Evolutionary conservation across 2,329 filamentous ascomycete genomes (phyloP).

Genomic region (Periconia sp.): DNA sequence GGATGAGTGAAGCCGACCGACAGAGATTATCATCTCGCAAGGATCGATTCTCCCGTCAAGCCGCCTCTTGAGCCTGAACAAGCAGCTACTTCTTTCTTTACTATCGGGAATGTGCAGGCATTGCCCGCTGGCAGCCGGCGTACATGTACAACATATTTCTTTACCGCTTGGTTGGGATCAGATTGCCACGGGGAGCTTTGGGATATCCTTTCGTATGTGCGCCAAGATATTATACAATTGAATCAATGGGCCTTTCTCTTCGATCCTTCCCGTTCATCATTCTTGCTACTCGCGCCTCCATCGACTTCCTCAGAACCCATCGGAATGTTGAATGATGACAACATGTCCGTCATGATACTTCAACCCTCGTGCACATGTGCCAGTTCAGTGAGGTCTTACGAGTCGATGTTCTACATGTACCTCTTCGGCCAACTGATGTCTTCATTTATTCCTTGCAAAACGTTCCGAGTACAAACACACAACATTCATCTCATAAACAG

Average conservation of each 20-base stretch:
- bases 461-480: too few relatives aligned
- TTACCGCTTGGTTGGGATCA: slow-evolving; percentile 22
- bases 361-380: too few relatives aligned
- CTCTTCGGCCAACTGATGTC: too few relatives aligned
- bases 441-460: too few relatives aligned
- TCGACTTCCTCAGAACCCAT: not conserved
- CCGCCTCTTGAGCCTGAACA: not conserved
- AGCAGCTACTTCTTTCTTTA: not conserved
- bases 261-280: slow-evolving; percentile 5
- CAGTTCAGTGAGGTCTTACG: too few relatives aligned
- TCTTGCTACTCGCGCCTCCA: not conserved
- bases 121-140: slow-evolving; percentile 15
- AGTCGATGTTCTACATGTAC: too few relatives aligned
- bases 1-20: slow-evolving; percentile 49
- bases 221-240: slow-evolving; percentile 27
- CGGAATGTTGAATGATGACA: not conserved
- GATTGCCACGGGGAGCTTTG: slow-evolving; percentile 19
- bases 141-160: slow-evolving; percentile 26
- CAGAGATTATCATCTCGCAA: slow-evolving; percentile 49
- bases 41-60: slow-evolving; percentile 37
- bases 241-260: slow-evolving; percentile 16
- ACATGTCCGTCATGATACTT: too few relatives aligned
- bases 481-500: too few relatives aligned
- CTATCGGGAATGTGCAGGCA: not conserved
- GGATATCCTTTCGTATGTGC: slow-evolving; percentile 21